Evolutionary conservation across 1,284 basidiomycete species (phyloP).

Genomic region (Rhodotorula sp.): DNA sequence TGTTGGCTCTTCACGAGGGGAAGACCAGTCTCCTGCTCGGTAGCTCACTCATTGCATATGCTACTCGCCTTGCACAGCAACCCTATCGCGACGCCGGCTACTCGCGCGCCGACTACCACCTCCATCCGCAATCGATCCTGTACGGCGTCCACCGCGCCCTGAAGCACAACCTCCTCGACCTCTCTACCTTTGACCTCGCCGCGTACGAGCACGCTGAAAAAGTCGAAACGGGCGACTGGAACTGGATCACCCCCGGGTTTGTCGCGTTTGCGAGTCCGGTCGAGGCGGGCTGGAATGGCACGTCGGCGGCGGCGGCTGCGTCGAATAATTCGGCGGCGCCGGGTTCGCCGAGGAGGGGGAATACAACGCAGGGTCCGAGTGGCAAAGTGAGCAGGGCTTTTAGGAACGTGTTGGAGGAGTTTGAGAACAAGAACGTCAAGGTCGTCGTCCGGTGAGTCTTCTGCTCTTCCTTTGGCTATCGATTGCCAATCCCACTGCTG

Average conservation of each 20-base stretch:
- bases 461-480: not conserved
- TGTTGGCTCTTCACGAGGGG: not conserved
- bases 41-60: too few relatives aligned
- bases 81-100: constrained; percentile 95
- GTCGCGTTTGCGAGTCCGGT: constrained; percentile 93
- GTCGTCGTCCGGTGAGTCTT: constrained; percentile 66
- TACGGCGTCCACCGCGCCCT: constrained; percentile 96
- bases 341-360: constrained; percentile 49
- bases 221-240: constrained; percentile 93
- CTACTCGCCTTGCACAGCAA: constrained; percentile 35
- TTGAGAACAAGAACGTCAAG: constrained; percentile 79
- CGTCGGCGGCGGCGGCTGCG: not conserved
- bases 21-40: not conserved
- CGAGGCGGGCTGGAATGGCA: constrained; percentile 54
- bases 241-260: constrained; percentile 67
- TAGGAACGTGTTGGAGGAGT: constrained; percentile 86
- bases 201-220: constrained; percentile 94
- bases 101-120: constrained; percentile 85
- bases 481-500: not conserved
- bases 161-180: constrained; percentile 80
- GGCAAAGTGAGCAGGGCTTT: constrained; percentile 72
- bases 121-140: constrained; percentile 73
- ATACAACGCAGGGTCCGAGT: constrained; percentile 19
- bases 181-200: constrained; percentile 77
- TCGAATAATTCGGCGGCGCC: too few relatives aligned